A percentile compares a stretch with the other conserved stretches of the same genome.
Conservation (phyloP, 495 filamentous ascomycete genomes). For the Neohortaea acidophila region DNA sequence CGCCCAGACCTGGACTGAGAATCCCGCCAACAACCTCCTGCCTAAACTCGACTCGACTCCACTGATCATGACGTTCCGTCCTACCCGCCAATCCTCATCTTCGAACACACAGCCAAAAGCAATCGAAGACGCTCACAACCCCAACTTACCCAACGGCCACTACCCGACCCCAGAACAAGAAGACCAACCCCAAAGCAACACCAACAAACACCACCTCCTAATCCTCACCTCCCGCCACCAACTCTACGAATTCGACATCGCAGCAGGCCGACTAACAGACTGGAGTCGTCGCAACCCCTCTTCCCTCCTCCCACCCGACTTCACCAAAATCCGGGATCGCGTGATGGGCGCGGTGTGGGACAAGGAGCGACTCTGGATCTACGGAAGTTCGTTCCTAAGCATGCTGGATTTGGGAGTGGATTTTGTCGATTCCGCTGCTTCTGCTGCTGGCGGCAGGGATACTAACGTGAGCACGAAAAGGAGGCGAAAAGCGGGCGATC, state of each 20-base stretch:
- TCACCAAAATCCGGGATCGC: slow-evolving; percentile 53
- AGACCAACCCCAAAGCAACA: no score
- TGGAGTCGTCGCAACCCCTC: slow-evolving; percentile 80
- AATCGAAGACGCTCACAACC: no score
- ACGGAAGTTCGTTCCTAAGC: slow-evolving; percentile 70
- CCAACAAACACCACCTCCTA: slow-evolving; percentile 56
- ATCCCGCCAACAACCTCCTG: slow-evolving; percentile 51
- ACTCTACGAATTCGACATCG: slow-evolving; percentile 59
- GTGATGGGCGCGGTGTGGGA: slow-evolving; percentile 83
- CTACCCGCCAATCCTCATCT: slow-evolving; percentile 19
- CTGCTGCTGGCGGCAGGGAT: slow-evolving; percentile 19
- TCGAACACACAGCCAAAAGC: no score
- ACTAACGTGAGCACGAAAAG: slow-evolving; percentile 3
- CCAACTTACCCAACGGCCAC: no score
- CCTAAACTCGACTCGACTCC: slow-evolving; percentile 60
- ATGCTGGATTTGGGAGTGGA: slow-evolving; percentile 80
- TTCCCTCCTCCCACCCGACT: slow-evolving; percentile 54
- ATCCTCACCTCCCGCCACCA: slow-evolving; percentile 61
- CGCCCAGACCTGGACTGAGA: slow-evolving; percentile 47
- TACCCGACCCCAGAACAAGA: no score
- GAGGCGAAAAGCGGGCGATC: slow-evolving; percentile 21
- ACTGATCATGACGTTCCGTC: slow-evolving; percentile 59
- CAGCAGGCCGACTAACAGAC: slow-evolving; percentile 54
- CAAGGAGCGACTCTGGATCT: slow-evolving; percentile 65
- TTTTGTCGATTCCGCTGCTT: slow-evolving; percentile 28